Evolutionary conservation across 2,329 filamentous ascomycete genomes (phyloP).

Genomic region (Bimuria novae-zelandiae): DNA sequence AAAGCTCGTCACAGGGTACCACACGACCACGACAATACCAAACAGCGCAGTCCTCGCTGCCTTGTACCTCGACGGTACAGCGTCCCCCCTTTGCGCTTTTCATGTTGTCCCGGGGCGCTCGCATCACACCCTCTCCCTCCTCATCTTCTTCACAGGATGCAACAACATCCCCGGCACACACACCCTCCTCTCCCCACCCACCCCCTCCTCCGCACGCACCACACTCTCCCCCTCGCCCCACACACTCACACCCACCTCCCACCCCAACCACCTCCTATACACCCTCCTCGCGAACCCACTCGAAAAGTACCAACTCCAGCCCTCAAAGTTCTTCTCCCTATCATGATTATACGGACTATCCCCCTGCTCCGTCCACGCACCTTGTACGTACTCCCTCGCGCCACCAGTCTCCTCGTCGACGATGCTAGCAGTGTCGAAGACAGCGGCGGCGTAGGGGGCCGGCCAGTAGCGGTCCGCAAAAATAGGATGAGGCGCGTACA

Average conservation of each 20-base stretch:
- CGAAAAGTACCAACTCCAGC: constrained; percentile 91
- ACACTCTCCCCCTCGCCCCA: constrained; percentile 75
- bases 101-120: too few relatives aligned
- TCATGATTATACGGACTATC: constrained; percentile 59
- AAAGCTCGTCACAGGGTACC: too few relatives aligned
- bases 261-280: constrained; percentile 84
- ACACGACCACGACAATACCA: too few relatives aligned
- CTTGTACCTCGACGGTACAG: too few relatives aligned
- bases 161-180: constrained; percentile 87
- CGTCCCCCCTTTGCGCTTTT: too few relatives aligned
- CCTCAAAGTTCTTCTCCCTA: constrained; percentile 84
- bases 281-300: constrained; percentile 79
- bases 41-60: too few relatives aligned
- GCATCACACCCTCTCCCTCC: constrained; percentile 27
- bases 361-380: constrained; percentile 49
- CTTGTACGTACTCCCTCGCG: constrained; percentile 66
- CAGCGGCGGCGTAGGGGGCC: constrained; percentile 71
- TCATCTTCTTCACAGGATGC: constrained; percentile 78
- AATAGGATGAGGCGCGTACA: constrained; percentile 86
- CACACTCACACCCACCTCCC: constrained; percentile 76
- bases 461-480: constrained; percentile 90
- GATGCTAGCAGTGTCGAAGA: constrained; percentile 67
- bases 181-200: constrained; percentile 72
- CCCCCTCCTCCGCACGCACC: constrained; percentile 59
- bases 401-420: constrained; percentile 30